These are phyloP conservation scores for Yamadazyma sp. DNA, from an alignment of 805 yeast species.

Conservation along the genomic window DNA sequence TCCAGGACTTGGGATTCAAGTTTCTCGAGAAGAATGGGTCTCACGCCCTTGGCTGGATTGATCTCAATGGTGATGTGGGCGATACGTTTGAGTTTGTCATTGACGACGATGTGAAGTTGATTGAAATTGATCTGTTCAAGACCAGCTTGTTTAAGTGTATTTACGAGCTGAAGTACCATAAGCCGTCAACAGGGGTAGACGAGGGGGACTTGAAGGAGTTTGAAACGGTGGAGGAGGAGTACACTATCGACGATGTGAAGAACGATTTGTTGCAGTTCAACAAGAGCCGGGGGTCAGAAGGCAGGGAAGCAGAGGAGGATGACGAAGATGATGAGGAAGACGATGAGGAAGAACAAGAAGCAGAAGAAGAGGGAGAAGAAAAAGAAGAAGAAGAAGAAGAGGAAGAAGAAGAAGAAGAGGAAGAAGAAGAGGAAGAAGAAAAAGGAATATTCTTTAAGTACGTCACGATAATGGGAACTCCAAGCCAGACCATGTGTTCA, in stretches of 20 bases:
- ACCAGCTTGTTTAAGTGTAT: conserved; percentile 62
- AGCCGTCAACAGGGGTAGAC: conserved; percentile 3
- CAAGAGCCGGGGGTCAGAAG: no score
- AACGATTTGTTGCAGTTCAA: conserved; percentile 13
- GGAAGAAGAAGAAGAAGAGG: not conserved
- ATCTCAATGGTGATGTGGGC: conserved; percentile 81
- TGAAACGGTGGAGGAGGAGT: conserved; percentile 30
- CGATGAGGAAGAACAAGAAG: not conserved
- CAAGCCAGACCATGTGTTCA: no score
- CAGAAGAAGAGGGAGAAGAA: not conserved
- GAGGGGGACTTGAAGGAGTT: conserved; percentile 57
- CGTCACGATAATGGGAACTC: no score
- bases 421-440: not conserved
- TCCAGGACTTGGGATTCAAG: conserved; percentile 57
- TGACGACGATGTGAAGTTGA: conserved; percentile 55
- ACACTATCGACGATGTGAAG: conserved; percentile 25
- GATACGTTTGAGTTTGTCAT: conserved; percentile 81
- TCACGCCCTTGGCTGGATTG: conserved; percentile 73
- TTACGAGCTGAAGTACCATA: conserved; percentile 63
- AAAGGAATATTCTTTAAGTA: no score
- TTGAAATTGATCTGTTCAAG: conserved; percentile 62
- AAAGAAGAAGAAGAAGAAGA: not conserved
- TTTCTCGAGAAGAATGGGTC: conserved; percentile 54
- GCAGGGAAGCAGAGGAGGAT: not conserved
- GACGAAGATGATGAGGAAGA: not conserved